Evolutionary conservation across 305 asterid species (phyloP).

Genomic region (Coffea humblotiana): DNA sequence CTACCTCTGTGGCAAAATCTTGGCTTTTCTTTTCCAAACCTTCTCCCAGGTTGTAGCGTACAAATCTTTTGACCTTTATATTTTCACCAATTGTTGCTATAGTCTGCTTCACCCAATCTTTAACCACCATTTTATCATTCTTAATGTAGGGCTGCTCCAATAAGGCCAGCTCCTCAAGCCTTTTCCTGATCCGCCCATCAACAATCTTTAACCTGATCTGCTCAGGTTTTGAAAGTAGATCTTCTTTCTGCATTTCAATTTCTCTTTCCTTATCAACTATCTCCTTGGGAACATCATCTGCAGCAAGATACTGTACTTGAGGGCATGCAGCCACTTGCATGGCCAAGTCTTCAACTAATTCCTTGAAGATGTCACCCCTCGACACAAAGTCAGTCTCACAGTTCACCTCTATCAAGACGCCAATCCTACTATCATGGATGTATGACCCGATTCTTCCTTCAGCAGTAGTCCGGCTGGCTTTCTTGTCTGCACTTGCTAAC

Average conservation of each 20-base stretch:
- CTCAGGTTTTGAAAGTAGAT: constrained; percentile 82
- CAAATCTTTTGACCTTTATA: constrained; percentile 80
- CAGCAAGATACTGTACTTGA: constrained; percentile 69
- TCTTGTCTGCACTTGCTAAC: constrained; percentile 89
- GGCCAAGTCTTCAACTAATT: constrained; percentile 85
- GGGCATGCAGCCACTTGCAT: constrained; percentile 99
- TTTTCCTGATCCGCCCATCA: constrained; percentile 86
- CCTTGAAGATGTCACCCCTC: constrained; percentile 90
- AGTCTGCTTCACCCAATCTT: constrained; percentile 92
- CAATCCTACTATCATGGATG: constrained; percentile 88
- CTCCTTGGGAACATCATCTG: constrained; percentile 81
- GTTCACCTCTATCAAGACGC: constrained; percentile 82
- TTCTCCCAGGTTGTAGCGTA: constrained; percentile 87
- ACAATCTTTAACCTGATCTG: constrained; percentile 84
- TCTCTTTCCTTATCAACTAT: constrained; percentile 71
- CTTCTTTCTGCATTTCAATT: constrained; percentile 93
- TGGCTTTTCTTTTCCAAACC: constrained; percentile 91
- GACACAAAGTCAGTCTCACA: constrained; percentile 98
- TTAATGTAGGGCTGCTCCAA: constrained; percentile 93
- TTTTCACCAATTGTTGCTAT: constrained; percentile 92
- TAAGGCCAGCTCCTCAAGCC: constrained; percentile 79
- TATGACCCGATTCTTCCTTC: constrained; percentile 94
- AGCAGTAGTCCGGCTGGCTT: constrained; percentile 85
- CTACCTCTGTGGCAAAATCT: constrained; percentile 98
- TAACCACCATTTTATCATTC: constrained; percentile 79